Conservation (phyloP, 2,329 filamentous ascomycete genomes). For the Penicillium sp. region DNA sequence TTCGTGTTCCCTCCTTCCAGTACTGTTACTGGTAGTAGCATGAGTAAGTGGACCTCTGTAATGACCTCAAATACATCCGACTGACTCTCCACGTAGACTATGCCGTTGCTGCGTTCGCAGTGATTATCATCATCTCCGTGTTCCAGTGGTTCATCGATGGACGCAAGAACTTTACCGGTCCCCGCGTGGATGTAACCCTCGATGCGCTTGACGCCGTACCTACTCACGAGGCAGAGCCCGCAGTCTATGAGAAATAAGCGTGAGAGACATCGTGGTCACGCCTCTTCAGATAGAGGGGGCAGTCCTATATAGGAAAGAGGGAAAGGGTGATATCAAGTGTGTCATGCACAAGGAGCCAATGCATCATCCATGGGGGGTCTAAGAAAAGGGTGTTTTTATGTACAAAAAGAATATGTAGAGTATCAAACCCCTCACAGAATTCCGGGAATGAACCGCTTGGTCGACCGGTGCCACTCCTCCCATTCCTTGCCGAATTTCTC, state of each 20-base stretch:
- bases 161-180: constrained; percentile 62
- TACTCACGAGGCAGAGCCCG: constrained; percentile 6
- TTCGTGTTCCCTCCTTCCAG: constrained; percentile 73
- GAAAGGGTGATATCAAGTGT: background rate
- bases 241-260: constrained; percentile 15
- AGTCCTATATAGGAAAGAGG: background rate
- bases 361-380: background rate
- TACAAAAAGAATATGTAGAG: background rate
- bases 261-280: background rate
- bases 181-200: constrained; percentile 46
- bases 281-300: background rate
- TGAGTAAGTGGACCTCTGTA: constrained; percentile 57
- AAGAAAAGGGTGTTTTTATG: background rate
- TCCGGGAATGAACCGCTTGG: constrained; percentile 55
- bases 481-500: constrained; percentile 54
- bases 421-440: constrained; percentile 35
- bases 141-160: constrained; percentile 65
- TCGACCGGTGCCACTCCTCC: constrained; percentile 54
- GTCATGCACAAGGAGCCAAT: background rate
- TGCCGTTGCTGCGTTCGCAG: constrained; percentile 57
- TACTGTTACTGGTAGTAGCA: constrained; percentile 66
- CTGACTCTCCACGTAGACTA: constrained; percentile 34
- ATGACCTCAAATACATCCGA: background rate
- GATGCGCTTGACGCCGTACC: constrained; percentile 19
- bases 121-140: constrained; percentile 60